Base-by-base conservation (phyloP, 1,284 basidiomycete species). In the Cryptococcus depauperatus region DNA sequence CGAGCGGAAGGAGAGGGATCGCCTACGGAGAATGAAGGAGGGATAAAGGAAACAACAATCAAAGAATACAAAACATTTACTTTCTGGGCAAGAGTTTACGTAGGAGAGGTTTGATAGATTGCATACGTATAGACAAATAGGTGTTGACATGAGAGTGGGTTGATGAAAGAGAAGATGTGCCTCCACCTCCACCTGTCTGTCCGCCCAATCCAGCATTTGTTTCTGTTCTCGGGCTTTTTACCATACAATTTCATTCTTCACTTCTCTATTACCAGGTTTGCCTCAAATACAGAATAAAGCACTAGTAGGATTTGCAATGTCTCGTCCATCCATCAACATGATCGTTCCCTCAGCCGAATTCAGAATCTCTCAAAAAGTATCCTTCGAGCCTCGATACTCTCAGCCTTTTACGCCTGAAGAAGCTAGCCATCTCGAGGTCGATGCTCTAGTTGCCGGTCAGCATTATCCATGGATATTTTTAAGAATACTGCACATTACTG, bases 361-460 rank as follows among this genome's bases (percentile, higher is more conserved):
- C 21, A 37, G 5, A 18, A 37, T 37, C 19, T 37, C 35, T 18
- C 35, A 37, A 22, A n/a, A 11, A 1, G 51, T 56, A 8, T 30
- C 43, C 11, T 85, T 80, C 66, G 72, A 55, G 42, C 80, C 83
- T 33, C 77, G 75, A 37, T 80, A 83, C 64, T 48, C 74, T 4
- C 85, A 88, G 54, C 85, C 85, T 0, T 88, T 88, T 68, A 81
- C 83, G 4, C 66, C 85, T 21, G 66, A 71, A 40, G 77, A 88
- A 59, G 85, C 82, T 0, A 70, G 77, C 30, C 69, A 67, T 18
- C 73, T 88, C 39, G 83, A 85, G 54, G 76, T 83, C 3, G 65
- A 76, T 18, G 75, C 79, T 9, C 82, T 85, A 42, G 77, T 77
- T 39, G 80, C 39, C 5, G 44, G 38, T 43, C n/a, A 43, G 47